Conservation (phyloP, 2,329 filamentous ascomycete species). For the Malbranchea cinnamomea region DNA sequence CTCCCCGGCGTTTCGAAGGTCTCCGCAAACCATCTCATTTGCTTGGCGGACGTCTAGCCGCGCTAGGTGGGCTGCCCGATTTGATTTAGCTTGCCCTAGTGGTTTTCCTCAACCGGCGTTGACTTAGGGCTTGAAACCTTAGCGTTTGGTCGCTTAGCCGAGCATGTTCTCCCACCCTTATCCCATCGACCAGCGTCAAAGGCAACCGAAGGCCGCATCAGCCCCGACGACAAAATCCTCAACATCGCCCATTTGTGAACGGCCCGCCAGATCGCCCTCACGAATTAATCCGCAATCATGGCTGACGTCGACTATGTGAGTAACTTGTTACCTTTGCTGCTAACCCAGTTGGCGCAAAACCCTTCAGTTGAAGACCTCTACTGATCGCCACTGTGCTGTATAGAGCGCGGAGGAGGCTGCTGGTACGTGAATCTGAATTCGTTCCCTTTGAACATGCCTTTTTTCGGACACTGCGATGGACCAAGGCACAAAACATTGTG, state of each 20-base stretch:
- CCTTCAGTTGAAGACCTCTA: constrained; percentile 14
- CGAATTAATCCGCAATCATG: constrained; percentile 49
- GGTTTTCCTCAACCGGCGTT: too few species aligned
- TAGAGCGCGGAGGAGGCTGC: constrained; percentile 96
- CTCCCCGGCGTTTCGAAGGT: too few species aligned
- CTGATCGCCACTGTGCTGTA: constrained; percentile 18
- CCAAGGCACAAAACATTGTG: not conserved
- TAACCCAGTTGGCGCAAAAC: too few species aligned
- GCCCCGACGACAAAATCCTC: constrained; percentile 1
- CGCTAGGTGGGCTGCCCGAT: too few species aligned
- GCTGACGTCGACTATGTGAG: constrained; percentile 80
- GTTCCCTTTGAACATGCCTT: not conserved
- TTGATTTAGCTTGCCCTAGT: too few species aligned
- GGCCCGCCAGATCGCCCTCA: constrained; percentile 13
- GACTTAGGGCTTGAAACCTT: constrained; percentile 25
- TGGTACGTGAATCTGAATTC: constrained; percentile 35
- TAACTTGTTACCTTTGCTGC: constrained; percentile 18
- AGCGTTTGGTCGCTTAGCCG: constrained; percentile 29
- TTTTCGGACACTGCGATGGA: not conserved
- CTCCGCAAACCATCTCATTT: too few species aligned
- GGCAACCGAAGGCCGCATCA: not conserved
- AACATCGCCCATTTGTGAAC: too few species aligned
- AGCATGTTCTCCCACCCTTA: constrained; percentile 20
- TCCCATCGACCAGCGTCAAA: constrained; percentile 2
- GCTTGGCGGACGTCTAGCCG: too few species aligned